Percentiles rank a stretch among this genome's conserved stretches.
These are phyloP conservation scores for Meyerozyma sp. DNA, from an alignment of 1,139 yeast genomes.

Conservation along the genomic window DNA sequence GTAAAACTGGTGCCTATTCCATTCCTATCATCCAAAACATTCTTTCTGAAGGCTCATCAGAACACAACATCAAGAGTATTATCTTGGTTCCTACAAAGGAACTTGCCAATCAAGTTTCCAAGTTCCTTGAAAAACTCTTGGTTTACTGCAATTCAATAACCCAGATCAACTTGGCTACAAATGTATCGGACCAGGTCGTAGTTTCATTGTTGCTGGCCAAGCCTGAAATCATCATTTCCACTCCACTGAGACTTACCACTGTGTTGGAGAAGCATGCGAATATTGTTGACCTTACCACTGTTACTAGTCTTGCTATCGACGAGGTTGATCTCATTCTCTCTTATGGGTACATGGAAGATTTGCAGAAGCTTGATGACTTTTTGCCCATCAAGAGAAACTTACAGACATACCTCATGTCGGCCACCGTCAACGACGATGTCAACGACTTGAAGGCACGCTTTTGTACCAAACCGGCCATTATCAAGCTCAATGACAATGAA, in stretches of 20 bases:
- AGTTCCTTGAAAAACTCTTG: constrained; percentile 63
- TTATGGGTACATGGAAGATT: constrained; percentile 87
- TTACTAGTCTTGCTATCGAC: constrained; percentile 79
- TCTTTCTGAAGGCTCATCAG: constrained; percentile 28
- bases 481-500: constrained; percentile 66
- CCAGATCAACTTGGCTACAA: constrained; percentile 69
- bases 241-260: constrained; percentile 75
- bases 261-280: constrained; percentile 45
- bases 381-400: constrained; percentile 69
- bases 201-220: constrained; percentile 61
- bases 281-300: constrained; percentile 43
- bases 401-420: constrained; percentile 95
- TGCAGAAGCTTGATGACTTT: constrained; percentile 55
- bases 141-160: constrained; percentile 68
- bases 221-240: constrained; percentile 81
- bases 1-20: constrained; percentile 81
- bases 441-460: constrained; percentile 68
- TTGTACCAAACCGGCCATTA: constrained; percentile 81
- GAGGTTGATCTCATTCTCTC: constrained; percentile 91
- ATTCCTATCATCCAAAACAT: constrained; percentile 74
- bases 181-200: constrained; percentile 67
- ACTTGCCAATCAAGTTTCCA: constrained; percentile 75
- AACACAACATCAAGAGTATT: constrained; percentile 43
- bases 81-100: constrained; percentile 84
- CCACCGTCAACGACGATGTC: constrained; percentile 86